A percentile compares a stretch with the other conserved stretches of the same genome.
Evolutionary conservation across 2,329 filamentous ascomycete species (phyloP).

Genomic region (Botrytis tulipae): DNA sequence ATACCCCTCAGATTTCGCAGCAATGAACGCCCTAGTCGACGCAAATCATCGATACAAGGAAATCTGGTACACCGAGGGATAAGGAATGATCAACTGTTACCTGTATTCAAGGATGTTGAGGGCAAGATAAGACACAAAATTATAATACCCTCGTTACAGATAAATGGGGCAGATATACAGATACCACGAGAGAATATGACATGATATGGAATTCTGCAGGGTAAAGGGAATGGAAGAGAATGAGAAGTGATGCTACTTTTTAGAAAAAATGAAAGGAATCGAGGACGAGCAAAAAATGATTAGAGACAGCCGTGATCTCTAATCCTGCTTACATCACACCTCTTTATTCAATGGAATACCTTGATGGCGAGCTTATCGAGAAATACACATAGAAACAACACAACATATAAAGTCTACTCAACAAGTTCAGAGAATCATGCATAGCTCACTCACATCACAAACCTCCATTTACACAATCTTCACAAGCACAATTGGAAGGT

Average conservation of each 20-base stretch:
- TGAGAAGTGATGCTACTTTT: background rate
- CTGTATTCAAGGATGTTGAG: background rate
- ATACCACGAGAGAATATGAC: background rate
- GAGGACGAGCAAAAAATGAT: background rate
- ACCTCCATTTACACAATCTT: background rate
- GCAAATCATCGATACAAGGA: conserved; percentile 77
- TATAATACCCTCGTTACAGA: background rate
- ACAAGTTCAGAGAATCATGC: background rate
- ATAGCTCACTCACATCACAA: background rate
- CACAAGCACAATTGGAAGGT: background rate
- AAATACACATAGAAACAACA: background rate
- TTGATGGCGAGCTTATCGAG: too few species aligned
- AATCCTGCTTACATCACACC: background rate
- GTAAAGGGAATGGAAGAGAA: background rate
- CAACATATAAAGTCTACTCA: background rate
- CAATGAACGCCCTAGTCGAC: conserved; percentile 78
- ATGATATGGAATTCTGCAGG: background rate
- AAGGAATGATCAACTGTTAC: background rate
- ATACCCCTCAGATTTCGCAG: conserved; percentile 55
- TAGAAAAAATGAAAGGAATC: too few species aligned
- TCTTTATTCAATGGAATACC: too few species aligned
- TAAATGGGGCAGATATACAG: background rate
- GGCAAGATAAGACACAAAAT: background rate
- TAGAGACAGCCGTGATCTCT: background rate
- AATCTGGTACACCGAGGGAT: conserved; percentile 62